A percentile compares a stretch with the other conserved stretches of the same genome.
Evolutionary conservation across 75 land plant species (phyloP).

Genomic region (Sequoiadendron giganteum): DNA sequence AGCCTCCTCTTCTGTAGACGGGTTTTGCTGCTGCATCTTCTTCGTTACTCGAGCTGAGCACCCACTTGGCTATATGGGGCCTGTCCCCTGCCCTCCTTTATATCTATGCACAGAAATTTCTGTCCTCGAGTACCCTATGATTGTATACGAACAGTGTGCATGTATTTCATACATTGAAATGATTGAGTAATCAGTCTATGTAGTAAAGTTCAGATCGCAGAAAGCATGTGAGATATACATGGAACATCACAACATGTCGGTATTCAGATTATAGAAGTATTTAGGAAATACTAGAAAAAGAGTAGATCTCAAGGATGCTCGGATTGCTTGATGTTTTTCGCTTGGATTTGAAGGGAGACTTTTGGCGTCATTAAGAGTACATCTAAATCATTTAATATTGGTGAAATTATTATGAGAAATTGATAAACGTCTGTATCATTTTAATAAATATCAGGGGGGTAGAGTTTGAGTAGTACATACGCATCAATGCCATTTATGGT

Average conservation of each 20-base stretch:
- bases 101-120: neutral
- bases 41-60: neutral
- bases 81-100: neutral
- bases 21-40: constrained; percentile 5
- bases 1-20: constrained; percentile 25
- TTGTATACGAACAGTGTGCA: constrained; percentile 9
- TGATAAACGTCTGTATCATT: neutral
- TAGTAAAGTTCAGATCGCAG: neutral
- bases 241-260: neutral
- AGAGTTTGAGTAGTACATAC: neutral
- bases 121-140: constrained; percentile 3
- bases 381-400: neutral
- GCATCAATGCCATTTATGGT: neutral
- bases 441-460: neutral
- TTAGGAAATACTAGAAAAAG: neutral
- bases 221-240: neutral
- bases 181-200: neutral
- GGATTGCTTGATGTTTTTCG: neutral
- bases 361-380: neutral
- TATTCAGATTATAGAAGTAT: neutral
- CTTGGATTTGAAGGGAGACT: neutral
- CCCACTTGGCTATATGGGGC: constrained; percentile 4
- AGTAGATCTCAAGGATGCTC: neutral
- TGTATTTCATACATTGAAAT: constrained; percentile 1
- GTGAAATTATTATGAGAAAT: neutral